These are phyloP conservation scores for Danielia reshetovae DNA, from an alignment of 805 yeast genomes.

Conservation along the genomic window DNA sequence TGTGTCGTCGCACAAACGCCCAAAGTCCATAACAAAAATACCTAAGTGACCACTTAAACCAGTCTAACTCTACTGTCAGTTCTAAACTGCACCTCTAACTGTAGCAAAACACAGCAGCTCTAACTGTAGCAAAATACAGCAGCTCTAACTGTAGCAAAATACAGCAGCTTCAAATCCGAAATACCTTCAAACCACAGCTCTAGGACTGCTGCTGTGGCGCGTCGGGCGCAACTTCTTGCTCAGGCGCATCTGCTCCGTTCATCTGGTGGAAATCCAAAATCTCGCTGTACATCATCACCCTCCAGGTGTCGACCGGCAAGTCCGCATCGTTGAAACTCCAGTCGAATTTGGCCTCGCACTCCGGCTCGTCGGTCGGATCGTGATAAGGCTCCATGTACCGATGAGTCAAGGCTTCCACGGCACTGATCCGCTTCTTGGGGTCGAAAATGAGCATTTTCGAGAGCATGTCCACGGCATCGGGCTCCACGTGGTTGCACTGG, in stretches of 20 bases:
- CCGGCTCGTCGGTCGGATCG: constrained; percentile 87
- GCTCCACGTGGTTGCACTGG: constrained; percentile 42
- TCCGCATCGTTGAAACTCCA: constrained; percentile 99
- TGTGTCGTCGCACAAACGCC: too few relatives aligned
- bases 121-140: too few relatives aligned
- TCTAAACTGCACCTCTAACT: too few relatives aligned
- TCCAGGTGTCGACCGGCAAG: constrained; percentile 96
- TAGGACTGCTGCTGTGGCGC: not conserved
- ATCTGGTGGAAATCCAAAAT: constrained; percentile 94
- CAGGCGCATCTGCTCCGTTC: constrained; percentile 39
- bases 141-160: too few relatives aligned
- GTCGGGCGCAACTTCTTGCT: constrained; percentile 5
- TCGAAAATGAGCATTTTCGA: constrained; percentile 92
- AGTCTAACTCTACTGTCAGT: too few relatives aligned
- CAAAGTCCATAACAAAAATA: too few relatives aligned
- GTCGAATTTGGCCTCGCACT: constrained; percentile 86
- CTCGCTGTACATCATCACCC: constrained; percentile 98
- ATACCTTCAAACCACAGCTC: too few relatives aligned
- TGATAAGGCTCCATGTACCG: constrained; percentile 14
- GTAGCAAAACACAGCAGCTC: too few relatives aligned
- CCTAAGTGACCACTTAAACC: too few relatives aligned
- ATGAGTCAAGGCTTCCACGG: constrained; percentile 83
- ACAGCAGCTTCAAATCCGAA: too few relatives aligned
- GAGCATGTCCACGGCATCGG: constrained; percentile 73
- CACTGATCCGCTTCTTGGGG: constrained; percentile 90